Evolutionary conservation across 495 filamentous ascomycete genomes (phyloP).

Genomic region (Filosporella fistucella): DNA sequence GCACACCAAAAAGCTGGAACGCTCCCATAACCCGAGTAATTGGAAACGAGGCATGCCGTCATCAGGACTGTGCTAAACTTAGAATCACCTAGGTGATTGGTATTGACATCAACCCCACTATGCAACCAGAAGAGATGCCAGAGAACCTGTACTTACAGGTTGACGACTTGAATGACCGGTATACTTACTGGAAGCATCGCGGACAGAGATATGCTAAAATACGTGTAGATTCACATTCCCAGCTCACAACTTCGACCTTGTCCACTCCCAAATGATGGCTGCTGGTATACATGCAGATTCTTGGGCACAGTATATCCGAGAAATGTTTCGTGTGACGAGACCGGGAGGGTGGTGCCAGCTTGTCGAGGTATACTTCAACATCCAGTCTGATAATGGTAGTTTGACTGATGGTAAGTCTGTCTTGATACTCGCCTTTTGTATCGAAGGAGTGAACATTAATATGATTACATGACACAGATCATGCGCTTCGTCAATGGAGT

Average conservation of each 20-base stretch:
- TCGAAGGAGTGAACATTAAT: neutral
- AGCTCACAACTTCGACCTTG: constrained; percentile 77
- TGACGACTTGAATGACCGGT: constrained; percentile 73
- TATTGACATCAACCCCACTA: constrained; percentile 73
- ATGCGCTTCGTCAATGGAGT: constrained; percentile 73
- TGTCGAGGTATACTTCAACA: constrained; percentile 81
- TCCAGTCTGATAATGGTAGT: constrained; percentile 86
- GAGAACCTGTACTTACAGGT: constrained; percentile 70
- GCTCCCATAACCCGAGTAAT: too few species aligned
- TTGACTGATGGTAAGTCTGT: constrained; percentile 56
- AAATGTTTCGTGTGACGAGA: constrained; percentile 56
- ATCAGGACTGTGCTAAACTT: too few species aligned
- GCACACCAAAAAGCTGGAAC: too few species aligned
- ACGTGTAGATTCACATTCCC: constrained; percentile 61
- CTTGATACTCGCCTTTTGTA: neutral
- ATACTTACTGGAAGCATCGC: constrained; percentile 16
- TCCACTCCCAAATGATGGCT: constrained; percentile 80
- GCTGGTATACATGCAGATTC: constrained; percentile 69
- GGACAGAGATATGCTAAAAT: constrained; percentile 20
- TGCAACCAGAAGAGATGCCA: constrained; percentile 63
- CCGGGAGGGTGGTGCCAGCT: constrained; percentile 85
- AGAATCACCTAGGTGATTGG: constrained; percentile 77
- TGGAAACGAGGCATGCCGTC: too few species aligned
- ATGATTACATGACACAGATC: constrained; percentile 31
- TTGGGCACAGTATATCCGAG: constrained; percentile 77